phyloP scores from a whole-genome alignment of 1,284 basidiomycete species.

The Pyrrhoderma noxium region DNA sequence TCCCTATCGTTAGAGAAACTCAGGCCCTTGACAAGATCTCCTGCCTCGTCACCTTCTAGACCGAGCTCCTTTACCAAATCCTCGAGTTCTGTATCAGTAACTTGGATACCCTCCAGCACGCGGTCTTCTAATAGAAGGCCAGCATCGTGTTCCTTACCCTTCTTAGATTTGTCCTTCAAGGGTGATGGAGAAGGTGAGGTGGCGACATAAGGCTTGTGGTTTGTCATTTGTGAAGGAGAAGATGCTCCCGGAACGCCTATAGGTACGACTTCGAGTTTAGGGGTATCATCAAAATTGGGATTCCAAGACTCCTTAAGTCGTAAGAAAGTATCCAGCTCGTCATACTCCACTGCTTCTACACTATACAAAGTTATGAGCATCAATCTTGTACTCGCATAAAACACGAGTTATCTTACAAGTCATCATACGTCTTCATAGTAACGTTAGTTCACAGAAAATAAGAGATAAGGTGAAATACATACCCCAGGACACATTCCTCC shows the following conservation, averaged over 20 bases:
- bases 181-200: slow-evolving; percentile 46
- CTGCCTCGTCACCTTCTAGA: slow-evolving; percentile 63
- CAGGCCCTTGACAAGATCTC: slow-evolving; percentile 57
- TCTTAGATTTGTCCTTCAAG: slow-evolving; percentile 38
- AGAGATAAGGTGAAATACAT: slow-evolving; percentile 23
- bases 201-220: slow-evolving; percentile 49
- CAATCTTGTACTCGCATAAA: neutral
- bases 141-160: slow-evolving; percentile 47
- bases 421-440: slow-evolving; percentile 43
- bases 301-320: slow-evolving; percentile 65
- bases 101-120: slow-evolving; percentile 67
- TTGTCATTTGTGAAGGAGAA: slow-evolving; percentile 65
- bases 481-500: slow-evolving; percentile 59
- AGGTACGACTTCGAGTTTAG: slow-evolving; percentile 42
- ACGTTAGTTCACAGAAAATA: slow-evolving; percentile 28
- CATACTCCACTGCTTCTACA: slow-evolving; percentile 74
- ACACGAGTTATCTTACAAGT: slow-evolving; percentile 38
- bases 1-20: slow-evolving; percentile 13
- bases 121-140: slow-evolving; percentile 58
- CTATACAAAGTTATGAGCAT: slow-evolving; percentile 31
- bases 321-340: slow-evolving; percentile 61
- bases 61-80: slow-evolving; percentile 67
- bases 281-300: slow-evolving; percentile 48
- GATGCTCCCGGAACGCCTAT: slow-evolving; percentile 73
- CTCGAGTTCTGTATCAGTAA: slow-evolving; percentile 65